Evolutionary conservation across 192 early-diverging fungal species (phyloP).

Genomic region (Backusella macrospora): DNA sequence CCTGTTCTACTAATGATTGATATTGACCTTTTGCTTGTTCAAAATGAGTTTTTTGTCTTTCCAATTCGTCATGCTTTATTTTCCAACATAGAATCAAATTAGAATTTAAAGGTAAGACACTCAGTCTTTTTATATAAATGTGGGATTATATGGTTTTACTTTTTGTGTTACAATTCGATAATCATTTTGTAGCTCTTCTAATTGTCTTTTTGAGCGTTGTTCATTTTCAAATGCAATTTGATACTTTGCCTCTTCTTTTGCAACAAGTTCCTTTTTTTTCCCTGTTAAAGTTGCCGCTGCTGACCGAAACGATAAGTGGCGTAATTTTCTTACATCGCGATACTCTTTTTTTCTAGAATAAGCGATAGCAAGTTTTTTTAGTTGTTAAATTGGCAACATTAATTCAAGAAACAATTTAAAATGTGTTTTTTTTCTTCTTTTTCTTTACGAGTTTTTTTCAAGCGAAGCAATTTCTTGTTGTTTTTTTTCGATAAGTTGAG

Average conservation of each 20-base stretch:
- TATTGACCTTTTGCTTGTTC: constrained; percentile 1
- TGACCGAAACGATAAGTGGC: constrained; percentile 32
- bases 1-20: constrained; percentile 11
- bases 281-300: constrained; percentile 32
- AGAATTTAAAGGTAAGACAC: background rate
- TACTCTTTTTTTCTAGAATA: constrained; percentile 33
- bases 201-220: constrained; percentile 22
- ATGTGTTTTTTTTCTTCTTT: background rate
- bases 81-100: background rate
- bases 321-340: constrained; percentile 28
- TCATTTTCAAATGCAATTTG: constrained; percentile 38
- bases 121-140: too few relatives aligned
- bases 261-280: constrained; percentile 29
- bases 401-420: background rate
- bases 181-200: background rate
- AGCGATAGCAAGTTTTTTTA: too few relatives aligned
- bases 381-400: background rate
- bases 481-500: constrained; percentile 2
- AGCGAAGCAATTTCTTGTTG: constrained; percentile 6
- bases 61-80: background rate
- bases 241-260: constrained; percentile 37
- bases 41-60: constrained; percentile 14
- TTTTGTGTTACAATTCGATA: background rate
- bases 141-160: background rate
- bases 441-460: constrained; percentile 18